Percentiles rank a stretch among this genome's conserved stretches.
phyloP scores from a whole-genome alignment of 495 filamentous ascomycete genomes.

The Cairneyella variabilis region DNA sequence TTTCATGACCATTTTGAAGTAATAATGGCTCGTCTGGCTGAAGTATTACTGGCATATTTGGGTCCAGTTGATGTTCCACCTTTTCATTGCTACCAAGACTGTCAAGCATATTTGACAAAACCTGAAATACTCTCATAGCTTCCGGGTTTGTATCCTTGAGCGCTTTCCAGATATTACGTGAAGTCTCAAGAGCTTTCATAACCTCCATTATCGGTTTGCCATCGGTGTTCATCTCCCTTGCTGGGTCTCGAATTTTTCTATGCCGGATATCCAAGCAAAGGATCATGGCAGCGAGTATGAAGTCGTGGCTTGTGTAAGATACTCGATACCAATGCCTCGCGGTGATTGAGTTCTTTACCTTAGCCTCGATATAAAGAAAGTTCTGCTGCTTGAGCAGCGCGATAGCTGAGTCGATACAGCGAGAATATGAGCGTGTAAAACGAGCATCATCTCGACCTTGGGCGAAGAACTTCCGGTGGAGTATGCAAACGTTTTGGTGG shows the following conservation, averaged over 20 bases:
- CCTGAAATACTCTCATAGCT: constrained; percentile 12
- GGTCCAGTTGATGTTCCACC: not conserved
- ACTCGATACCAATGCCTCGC: constrained; percentile 43
- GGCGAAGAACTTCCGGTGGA: constrained; percentile 69
- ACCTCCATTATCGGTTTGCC: constrained; percentile 1
- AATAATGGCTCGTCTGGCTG: not conserved
- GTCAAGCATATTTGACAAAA: constrained; percentile 13
- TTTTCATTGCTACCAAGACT: not conserved
- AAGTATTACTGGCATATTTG: not conserved
- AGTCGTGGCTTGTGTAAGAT: constrained; percentile 77
- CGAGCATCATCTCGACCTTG: constrained; percentile 33
- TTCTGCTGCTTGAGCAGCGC: constrained; percentile 18
- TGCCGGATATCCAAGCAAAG: constrained; percentile 68
- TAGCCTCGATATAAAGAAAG: constrained; percentile 1
- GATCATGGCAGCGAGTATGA: constrained; percentile 86
- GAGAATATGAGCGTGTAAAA: constrained; percentile 15
- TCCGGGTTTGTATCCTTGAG: not conserved
- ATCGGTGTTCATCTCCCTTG: not conserved
- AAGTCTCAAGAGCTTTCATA: not conserved
- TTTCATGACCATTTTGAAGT: not conserved
- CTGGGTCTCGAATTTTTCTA: not conserved
- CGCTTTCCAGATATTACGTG: constrained; percentile 12
- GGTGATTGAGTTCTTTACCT: not conserved
- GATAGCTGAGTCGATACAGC: constrained; percentile 25
- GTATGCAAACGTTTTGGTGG: constrained; percentile 64